phyloP scores from a whole-genome alignment of 768 basidiomycete species.

The Lentinula detonsa region DNA sequence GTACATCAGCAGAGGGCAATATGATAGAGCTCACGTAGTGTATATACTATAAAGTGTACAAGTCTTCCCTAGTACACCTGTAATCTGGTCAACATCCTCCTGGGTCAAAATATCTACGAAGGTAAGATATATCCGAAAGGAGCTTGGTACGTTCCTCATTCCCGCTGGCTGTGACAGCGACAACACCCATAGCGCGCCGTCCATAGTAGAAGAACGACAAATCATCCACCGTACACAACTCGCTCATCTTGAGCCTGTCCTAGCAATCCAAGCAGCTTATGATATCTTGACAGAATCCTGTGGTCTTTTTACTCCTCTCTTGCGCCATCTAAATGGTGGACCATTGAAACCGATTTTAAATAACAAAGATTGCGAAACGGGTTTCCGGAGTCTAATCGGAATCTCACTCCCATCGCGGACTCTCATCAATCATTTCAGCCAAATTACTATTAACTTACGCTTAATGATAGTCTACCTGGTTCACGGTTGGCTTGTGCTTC shows the following conservation, averaged over 20 bases:
- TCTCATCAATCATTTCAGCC: too few species aligned
- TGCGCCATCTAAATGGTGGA: conserved; percentile 14
- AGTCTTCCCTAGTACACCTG: conserved; percentile 24
- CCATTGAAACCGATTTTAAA: conserved; percentile 34
- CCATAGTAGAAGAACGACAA: conserved; percentile 24
- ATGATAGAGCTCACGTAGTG: conserved; percentile 21
- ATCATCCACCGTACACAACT: conserved; percentile 16
- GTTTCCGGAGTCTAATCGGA: neutral
- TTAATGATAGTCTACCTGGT: conserved; percentile 32
- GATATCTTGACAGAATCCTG: conserved; percentile 32
- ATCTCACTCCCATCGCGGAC: neutral
- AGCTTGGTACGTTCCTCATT: conserved; percentile 22
- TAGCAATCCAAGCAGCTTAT: conserved; percentile 28
- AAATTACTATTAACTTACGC: too few species aligned
- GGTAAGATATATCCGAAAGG: conserved; percentile 21
- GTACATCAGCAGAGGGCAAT: too few species aligned
- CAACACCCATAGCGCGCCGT: conserved; percentile 22
- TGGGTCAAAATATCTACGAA: conserved; percentile 20
- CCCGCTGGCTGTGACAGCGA: conserved; percentile 26
- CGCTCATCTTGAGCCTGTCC: conserved; percentile 24
- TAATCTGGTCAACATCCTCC: conserved; percentile 28
- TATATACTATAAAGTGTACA: conserved; percentile 22
- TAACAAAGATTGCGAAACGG: conserved; percentile 20
- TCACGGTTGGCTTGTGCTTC: conserved; percentile 45
- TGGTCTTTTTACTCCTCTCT: conserved; percentile 28